Percentiles rank a stretch among this genome's conserved stretches.
Evolutionary conservation across 163 green algal genomes (phyloP).

Genomic region (Picocystis sp.): DNA sequence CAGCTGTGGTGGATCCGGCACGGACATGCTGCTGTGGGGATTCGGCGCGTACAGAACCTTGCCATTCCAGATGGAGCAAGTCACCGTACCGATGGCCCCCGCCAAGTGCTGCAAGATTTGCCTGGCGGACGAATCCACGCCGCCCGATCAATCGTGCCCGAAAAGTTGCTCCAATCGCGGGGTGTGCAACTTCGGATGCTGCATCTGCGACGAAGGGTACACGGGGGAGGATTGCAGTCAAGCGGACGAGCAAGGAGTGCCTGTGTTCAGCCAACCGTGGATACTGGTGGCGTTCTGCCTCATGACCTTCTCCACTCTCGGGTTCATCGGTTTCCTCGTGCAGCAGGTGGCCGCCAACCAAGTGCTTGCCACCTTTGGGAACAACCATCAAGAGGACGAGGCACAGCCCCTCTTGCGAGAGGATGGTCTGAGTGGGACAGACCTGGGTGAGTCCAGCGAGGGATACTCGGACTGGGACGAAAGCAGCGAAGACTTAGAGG

Average conservation of each 20-base stretch:
- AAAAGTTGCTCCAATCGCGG: slow-evolving; percentile 28
- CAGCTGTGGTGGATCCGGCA: slow-evolving; percentile 24
- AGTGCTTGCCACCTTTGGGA: no score
- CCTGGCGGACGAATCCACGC: slow-evolving; percentile 26
- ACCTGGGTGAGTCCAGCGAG: no score
- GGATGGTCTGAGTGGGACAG: no score
- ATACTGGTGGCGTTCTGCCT: slow-evolving; percentile 3
- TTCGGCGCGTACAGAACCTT: slow-evolving; percentile 10
- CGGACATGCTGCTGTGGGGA: slow-evolving; percentile 29
- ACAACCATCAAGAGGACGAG: no score
- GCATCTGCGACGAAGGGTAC: slow-evolving; percentile 48
- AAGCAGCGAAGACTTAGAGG: no score
- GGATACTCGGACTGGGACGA: no score
- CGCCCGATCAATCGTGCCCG: slow-evolving; percentile 30
- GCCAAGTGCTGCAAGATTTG: slow-evolving; percentile 47
- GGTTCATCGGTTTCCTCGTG: background rate
- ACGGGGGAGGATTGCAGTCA: slow-evolving; percentile 25
- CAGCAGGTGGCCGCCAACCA: no score
- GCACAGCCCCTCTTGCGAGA: no score
- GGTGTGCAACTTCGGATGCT: slow-evolving; percentile 39
- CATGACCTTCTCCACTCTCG: background rate
- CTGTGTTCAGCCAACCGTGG: slow-evolving; percentile 1
- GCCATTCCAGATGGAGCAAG: slow-evolving; percentile 14
- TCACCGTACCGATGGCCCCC: slow-evolving; percentile 36
- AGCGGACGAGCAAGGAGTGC: background rate